Conservation (phyloP, 352 stramenopile genomes). For the Globisporangium mamillatum region DNA sequence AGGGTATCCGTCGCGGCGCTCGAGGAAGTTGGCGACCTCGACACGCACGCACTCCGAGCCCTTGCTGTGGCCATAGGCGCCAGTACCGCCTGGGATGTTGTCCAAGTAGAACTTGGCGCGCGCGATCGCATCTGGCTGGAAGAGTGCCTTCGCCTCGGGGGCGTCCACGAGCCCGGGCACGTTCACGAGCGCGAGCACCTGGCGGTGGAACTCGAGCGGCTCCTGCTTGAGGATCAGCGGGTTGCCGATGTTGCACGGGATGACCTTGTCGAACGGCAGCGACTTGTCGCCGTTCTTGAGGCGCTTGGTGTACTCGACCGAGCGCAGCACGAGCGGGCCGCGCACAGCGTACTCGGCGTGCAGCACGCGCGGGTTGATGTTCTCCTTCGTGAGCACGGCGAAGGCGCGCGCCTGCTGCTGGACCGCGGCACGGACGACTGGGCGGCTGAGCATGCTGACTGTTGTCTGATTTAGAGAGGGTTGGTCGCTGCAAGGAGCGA, state of each 20-base stretch:
- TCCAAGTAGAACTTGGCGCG: conserved; percentile 87
- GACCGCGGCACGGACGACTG: conserved; percentile 1
- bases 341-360: conserved; percentile 88
- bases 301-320: conserved; percentile 70
- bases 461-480: background rate
- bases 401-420: conserved; percentile 34
- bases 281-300: conserved; percentile 62
- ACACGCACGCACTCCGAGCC: conserved; percentile 84
- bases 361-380: conserved; percentile 76
- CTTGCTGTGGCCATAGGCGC: conserved; percentile 93
- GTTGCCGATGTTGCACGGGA: conserved; percentile 98
- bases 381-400: conserved; percentile 71
- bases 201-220: conserved; percentile 92
- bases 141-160: conserved; percentile 76
- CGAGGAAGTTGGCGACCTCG: conserved; percentile 89
- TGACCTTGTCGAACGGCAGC: conserved; percentile 92
- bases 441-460: conserved; percentile 10
- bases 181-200: conserved; percentile 91
- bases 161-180: conserved; percentile 85
- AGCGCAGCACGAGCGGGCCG: conserved; percentile 80
- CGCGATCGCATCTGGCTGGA: conserved; percentile 83
- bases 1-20: conserved; percentile 86
- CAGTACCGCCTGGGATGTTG: conserved; percentile 85
- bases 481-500: background rate
- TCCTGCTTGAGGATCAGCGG: conserved; percentile 94